A percentile compares a stretch with the other conserved stretches of the same genome.
These are phyloP conservation scores for Saksenaea vasiformis DNA, from an alignment of 371 early-diverging fungal genomes.

Conservation along the genomic window DNA sequence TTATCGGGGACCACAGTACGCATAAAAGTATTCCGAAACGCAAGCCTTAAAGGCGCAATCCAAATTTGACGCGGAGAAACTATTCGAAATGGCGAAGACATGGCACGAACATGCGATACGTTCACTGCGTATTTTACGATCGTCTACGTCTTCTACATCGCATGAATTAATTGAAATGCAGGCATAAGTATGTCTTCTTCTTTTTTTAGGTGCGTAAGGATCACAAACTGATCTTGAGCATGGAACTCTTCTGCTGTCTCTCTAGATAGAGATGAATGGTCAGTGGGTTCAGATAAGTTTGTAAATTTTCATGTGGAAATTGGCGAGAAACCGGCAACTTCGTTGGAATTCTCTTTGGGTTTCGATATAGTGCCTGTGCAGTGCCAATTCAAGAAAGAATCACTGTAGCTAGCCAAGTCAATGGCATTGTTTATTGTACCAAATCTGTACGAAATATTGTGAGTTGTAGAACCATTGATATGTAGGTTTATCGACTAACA, in stretches of 20 bases:
- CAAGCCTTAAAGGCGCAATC: not conserved
- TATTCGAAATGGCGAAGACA: not conserved
- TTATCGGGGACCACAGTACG: too few relatives aligned
- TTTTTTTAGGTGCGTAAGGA: not conserved
- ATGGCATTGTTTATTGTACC: not conserved
- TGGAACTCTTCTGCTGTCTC: not conserved
- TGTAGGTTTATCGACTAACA: not conserved
- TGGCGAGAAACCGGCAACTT: not conserved
- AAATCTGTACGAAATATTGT: not conserved
- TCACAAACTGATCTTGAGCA: not conserved
- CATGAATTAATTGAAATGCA: not conserved
- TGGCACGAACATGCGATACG: not conserved
- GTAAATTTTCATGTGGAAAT: not conserved
- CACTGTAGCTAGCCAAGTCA: not conserved
- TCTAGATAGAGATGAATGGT: not conserved
- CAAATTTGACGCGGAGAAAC: not conserved
- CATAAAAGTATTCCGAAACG: not conserved
- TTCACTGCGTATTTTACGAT: not conserved
- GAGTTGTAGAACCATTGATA: not conserved
- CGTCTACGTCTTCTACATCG: not conserved
- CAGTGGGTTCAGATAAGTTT: not conserved
- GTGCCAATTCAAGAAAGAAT: not conserved
- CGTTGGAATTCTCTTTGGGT: not conserved
- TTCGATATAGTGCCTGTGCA: not conserved
- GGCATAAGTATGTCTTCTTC: not conserved